Evolutionary conservation across 805 yeast species (phyloP).

Genomic region (Barnettozyma sp.): DNA sequence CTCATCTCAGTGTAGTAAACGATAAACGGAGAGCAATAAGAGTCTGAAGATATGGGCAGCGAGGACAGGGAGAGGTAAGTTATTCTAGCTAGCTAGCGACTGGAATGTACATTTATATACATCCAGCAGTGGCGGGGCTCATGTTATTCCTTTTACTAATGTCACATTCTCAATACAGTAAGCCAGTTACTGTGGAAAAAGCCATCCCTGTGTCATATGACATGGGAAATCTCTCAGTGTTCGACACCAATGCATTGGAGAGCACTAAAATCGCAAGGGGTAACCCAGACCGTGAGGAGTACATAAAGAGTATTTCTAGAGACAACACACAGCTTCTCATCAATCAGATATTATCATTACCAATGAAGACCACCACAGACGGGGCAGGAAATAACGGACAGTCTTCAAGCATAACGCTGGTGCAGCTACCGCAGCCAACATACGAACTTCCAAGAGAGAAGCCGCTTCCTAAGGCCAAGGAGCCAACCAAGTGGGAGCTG

Average conservation of each 20-base stretch:
- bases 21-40: too few relatives aligned
- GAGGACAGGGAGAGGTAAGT: too few relatives aligned
- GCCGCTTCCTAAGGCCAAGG: slow-evolving; percentile 86
- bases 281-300: slow-evolving; percentile 54
- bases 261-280: slow-evolving; percentile 43
- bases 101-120: too few relatives aligned
- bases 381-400: slow-evolving; percentile 53
- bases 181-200: slow-evolving; percentile 85
- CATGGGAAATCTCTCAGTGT: slow-evolving; percentile 83
- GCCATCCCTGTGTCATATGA: slow-evolving; percentile 86
- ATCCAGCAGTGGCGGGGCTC: too few relatives aligned
- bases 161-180: slow-evolving; percentile 25
- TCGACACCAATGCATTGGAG: slow-evolving; percentile 84
- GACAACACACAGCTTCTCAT: slow-evolving; percentile 89
- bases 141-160: too few relatives aligned
- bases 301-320: slow-evolving; percentile 63
- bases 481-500: slow-evolving; percentile 92
- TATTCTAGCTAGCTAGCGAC: too few relatives aligned
- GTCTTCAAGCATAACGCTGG: slow-evolving; percentile 68
- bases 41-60: too few relatives aligned
- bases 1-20: too few relatives aligned
- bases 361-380: slow-evolving; percentile 81
- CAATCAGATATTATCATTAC: slow-evolving; percentile 85
- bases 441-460: slow-evolving; percentile 89
- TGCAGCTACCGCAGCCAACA: slow-evolving; percentile 77